Evolutionary conservation across 306 rosid genomes (phyloP), one percentile per base, ranked within the genome.

Genomic region (Clitoria ternatea): DNA sequence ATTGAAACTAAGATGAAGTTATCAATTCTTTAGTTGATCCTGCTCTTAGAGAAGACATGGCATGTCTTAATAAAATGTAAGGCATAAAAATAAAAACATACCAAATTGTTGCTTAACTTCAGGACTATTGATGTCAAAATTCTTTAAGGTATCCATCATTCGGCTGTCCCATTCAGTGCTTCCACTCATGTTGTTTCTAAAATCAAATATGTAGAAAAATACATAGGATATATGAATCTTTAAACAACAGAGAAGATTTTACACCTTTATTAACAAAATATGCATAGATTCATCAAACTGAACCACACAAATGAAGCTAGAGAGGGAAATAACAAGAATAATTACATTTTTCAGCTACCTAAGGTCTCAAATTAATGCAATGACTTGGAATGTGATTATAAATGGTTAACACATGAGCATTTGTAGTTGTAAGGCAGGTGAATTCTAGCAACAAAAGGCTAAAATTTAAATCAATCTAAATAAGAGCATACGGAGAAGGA

Each of bases 81-180:
- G 65, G 35, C 57, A 59, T 13, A 56, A 45, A 18, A 57, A 30
- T 0, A 15, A 59, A 44, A 54, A 73, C 92, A 72, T 81, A 91
- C 99, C 99, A 76, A 95, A 95, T 81, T 95, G 99, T 70, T 91
- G 97, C 84, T 95, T 95, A 69, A 95, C 90, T 45, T 89, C 96
- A 45, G 99, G 97, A 81, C 96, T 91, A 84, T 83, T 85, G 50
- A 95, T 95, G 86, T 95, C 99, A 79, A 95, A 91, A 80, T 85
- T 89, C 61, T 95, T 95, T 70, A 95, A 83, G 27, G 99, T 91
- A 71, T 95, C 99, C 91, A 86, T 86, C 90, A 89, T 84, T 13
- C 87, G 84, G 69, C 79, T 70, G 52, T 95, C 97, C 99, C 97
- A 95, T 79, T 95, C 96, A 57, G 73, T 68, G 68, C 79, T 81